Evolutionary conservation across 208 protist genomes (phyloP).

Genomic region (Crithidia acanthocephali): DNA sequence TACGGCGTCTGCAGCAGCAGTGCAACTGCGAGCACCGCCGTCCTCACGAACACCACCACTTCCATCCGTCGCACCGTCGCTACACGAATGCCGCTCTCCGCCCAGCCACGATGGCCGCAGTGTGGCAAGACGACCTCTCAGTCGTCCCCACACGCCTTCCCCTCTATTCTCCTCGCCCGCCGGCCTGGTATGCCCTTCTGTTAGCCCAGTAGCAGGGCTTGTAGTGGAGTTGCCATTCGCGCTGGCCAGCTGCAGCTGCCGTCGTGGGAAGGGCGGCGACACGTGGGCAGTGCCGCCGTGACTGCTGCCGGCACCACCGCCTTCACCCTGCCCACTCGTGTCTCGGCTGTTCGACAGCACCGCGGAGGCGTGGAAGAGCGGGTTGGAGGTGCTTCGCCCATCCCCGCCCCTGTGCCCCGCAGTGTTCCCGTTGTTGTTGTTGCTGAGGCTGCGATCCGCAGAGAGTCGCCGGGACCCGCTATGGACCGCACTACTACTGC

Average conservation of each 20-base stretch:
- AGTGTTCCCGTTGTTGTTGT: background rate
- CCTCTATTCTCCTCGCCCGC: background rate
- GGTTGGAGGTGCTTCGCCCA: background rate
- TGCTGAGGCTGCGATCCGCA: background rate
- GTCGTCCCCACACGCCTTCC: conserved; percentile 7
- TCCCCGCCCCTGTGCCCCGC: background rate
- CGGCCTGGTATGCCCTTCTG: too few relatives aligned
- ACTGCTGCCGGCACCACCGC: background rate
- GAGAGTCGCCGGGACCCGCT: background rate
- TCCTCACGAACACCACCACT: background rate
- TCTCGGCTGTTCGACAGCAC: background rate
- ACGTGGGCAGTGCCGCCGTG: background rate
- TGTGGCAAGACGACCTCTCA: background rate
- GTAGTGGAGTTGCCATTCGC: background rate
- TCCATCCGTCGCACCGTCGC: background rate
- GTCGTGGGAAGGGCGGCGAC: conserved; percentile 5
- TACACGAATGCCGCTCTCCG: background rate
- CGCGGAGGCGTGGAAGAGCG: background rate
- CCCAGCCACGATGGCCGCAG: background rate
- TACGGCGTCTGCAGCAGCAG: too few relatives aligned
- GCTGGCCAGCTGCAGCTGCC: background rate
- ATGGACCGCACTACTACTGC: background rate
- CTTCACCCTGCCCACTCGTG: background rate
- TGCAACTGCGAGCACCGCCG: too few relatives aligned
- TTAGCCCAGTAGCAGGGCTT: background rate